Base-by-base conservation (phyloP, 2,329 filamentous ascomycete genomes). In the Monilinia laxa region DNA sequence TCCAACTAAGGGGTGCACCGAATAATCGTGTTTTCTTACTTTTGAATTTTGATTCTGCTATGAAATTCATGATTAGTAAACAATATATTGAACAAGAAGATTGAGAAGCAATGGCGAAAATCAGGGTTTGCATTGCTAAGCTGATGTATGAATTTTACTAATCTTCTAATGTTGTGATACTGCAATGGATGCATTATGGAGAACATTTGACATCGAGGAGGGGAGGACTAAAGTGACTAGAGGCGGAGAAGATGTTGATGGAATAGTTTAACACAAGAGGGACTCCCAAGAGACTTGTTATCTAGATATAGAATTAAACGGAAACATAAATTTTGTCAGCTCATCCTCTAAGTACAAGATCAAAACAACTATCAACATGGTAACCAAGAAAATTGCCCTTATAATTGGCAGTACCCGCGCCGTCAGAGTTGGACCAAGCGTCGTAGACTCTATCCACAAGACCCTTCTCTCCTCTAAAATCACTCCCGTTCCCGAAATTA, bases 401-500 rank as follows among this genome's bases (percentile, higher is more conserved):
- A 35, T 35, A 35, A 35, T 35, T 35, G 31, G 31, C 7, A 35
- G 31, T 35, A 35, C 31, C 31, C 5, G 31, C 31, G 31, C 31
- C 31, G 25, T 59, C 42, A 64, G 68, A 25, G 38, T 64, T 28
- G 62, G 64, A 5, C 45, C 64, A 16, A 25, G 63, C 9, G 67
- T 69, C 31, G 56, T 65, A n/a, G 31, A 59, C 20, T 66, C 67
- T 18, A 40, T 67, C 4, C n/a, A 65, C 9, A 54, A 68, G n/a
- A 55, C 38, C 3, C 11, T 69, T 58, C 45, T 62, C 51, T 47
- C 68, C 74, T 31, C 54, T 10, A 25, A 70, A 53, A 18, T 28
- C 11, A 38, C 65, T 82, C 9, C 62, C 16, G 47, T 25, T 10
- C 20, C 73, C 73, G 40, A 72, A 76, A 49, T 79, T 78, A 69